Conservation (phyloP, 1,284 basidiomycete species). For the Cutaneotrichosporon sp. region DNA sequence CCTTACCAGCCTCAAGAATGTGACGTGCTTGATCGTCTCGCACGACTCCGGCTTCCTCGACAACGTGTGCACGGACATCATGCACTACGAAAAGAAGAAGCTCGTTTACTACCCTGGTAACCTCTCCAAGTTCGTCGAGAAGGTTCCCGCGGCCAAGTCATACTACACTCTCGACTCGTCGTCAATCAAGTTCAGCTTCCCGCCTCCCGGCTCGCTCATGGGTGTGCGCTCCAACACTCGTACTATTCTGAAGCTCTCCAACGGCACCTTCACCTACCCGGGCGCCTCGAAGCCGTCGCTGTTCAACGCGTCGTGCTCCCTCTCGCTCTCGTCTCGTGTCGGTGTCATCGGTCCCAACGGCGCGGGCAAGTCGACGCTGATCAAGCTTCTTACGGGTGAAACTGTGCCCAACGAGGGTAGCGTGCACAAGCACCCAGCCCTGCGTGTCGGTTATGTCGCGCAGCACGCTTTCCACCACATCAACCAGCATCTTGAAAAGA, state of each 20-base stretch:
- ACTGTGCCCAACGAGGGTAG: conserved; percentile 86
- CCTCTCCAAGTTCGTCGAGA: conserved; percentile 83
- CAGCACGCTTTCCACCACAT: conserved; percentile 97
- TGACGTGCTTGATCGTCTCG: conserved; percentile 92
- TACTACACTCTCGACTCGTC: conserved; percentile 96
- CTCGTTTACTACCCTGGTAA: conserved; percentile 94
- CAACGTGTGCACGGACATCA: conserved; percentile 92
- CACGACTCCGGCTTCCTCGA: conserved; percentile 98
- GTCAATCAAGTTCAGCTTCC: conserved; percentile 94
- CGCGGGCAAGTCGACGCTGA: conserved; percentile 96
- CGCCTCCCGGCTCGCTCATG: conserved; percentile 92
- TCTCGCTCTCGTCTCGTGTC: conserved; percentile 87
- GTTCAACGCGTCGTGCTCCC: conserved; percentile 81
- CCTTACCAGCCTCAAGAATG: conserved; percentile 68
- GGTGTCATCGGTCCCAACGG: conserved; percentile 94
- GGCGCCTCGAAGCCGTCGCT: conserved; percentile 78
- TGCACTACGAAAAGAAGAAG: conserved; percentile 97
- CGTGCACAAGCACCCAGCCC: conserved; percentile 91
- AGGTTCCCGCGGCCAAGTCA: conserved; percentile 89
- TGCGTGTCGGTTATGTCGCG: conserved; percentile 95
- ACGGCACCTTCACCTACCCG: conserved; percentile 94
- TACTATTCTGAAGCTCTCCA: conserved; percentile 87
- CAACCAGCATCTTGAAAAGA: conserved; percentile 89
- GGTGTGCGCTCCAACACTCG: conserved; percentile 95
- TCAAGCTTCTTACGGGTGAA: conserved; percentile 96